These are phyloP conservation scores for Lojkania enalia DNA, from an alignment of 2,329 filamentous ascomycete species.

Conservation along the genomic window DNA sequence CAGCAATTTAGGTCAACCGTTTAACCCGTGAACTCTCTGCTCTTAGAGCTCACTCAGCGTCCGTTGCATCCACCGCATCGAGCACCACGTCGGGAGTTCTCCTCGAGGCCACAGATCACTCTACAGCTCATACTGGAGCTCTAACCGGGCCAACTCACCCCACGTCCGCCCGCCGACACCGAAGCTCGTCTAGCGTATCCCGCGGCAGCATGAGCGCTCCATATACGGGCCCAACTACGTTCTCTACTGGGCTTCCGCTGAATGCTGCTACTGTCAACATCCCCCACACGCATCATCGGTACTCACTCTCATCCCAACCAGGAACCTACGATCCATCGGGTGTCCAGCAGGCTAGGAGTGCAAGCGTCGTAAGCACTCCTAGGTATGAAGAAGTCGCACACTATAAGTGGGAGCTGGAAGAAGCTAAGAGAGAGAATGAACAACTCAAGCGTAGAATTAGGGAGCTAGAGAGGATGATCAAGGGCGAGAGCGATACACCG, in stretches of 20 bases:
- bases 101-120: slow-evolving; percentile 52
- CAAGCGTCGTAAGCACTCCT: slow-evolving; percentile 43
- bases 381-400: slow-evolving; percentile 50
- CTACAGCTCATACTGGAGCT: slow-evolving; percentile 46
- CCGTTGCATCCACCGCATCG: slow-evolving; percentile 61
- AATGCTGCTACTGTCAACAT: slow-evolving; percentile 25
- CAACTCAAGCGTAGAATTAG: slow-evolving; percentile 51
- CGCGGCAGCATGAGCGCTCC: slow-evolving; percentile 24
- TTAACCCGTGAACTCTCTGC: slow-evolving; percentile 85
- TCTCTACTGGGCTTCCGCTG: slow-evolving; percentile 20
- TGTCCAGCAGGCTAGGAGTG: slow-evolving; percentile 30
- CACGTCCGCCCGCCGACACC: slow-evolving; percentile 58
- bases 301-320: slow-evolving; percentile 38
- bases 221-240: slow-evolving; percentile 11
- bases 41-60: slow-evolving; percentile 71
- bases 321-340: slow-evolving; percentile 26
- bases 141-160: slow-evolving; percentile 56
- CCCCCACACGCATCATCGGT: slow-evolving; percentile 34
- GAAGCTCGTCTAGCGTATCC: slow-evolving; percentile 59
- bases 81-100: slow-evolving; percentile 58
- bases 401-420: slow-evolving; percentile 52
- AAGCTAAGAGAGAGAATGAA: slow-evolving; percentile 56
- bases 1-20: slow-evolving; percentile 73
- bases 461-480: slow-evolving; percentile 50
- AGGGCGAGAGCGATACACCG: slow-evolving; percentile 28